Evolutionary conservation across 1,139 yeast genomes (phyloP).

Genomic region (Saccharomycopsis hybrid): DNA sequence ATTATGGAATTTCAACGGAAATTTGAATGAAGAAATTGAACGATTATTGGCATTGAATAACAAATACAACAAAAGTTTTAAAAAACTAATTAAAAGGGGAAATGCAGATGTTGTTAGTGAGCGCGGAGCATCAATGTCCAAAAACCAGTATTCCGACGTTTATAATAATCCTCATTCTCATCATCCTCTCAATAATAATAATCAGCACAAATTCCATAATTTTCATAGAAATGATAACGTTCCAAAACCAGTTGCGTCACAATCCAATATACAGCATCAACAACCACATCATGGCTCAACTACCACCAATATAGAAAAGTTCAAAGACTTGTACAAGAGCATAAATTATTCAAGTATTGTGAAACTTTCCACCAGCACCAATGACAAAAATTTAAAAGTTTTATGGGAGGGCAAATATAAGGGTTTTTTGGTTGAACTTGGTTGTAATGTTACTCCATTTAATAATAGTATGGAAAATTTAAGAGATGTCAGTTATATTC

Average conservation of each 20-base stretch:
- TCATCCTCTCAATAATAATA: no score
- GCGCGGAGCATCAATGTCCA: no score
- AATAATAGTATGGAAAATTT: not conserved
- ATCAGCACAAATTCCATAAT: no score
- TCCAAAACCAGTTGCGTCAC: not conserved
- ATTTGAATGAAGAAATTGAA: slow-evolving; percentile 16
- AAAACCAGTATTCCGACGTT: no score
- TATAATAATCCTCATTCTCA: not conserved
- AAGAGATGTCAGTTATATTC: not conserved
- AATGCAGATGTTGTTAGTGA: no score
- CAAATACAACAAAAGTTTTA: not conserved
- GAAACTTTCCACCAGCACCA: slow-evolving; percentile 67
- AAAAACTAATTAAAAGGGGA: not conserved
- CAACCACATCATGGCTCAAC: not conserved
- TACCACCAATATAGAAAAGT: slow-evolving; percentile 22
- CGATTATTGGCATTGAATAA: slow-evolving; percentile 2
- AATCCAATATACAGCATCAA: no score
- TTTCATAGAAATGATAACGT: no score
- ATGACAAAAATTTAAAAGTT: slow-evolving; percentile 52
- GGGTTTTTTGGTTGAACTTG: slow-evolving; percentile 56
- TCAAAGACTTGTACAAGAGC: slow-evolving; percentile 18
- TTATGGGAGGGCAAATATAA: slow-evolving; percentile 87
- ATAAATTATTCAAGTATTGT: slow-evolving; percentile 59
- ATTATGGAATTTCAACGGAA: slow-evolving; percentile 44
- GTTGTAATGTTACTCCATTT: slow-evolving; percentile 6